Percentiles rank a stretch among this genome's conserved stretches.
These are phyloP conservation scores for Holtermannia corniformis DNA, from an alignment of 768 basidiomycete genomes.

Conservation along the genomic window DNA sequence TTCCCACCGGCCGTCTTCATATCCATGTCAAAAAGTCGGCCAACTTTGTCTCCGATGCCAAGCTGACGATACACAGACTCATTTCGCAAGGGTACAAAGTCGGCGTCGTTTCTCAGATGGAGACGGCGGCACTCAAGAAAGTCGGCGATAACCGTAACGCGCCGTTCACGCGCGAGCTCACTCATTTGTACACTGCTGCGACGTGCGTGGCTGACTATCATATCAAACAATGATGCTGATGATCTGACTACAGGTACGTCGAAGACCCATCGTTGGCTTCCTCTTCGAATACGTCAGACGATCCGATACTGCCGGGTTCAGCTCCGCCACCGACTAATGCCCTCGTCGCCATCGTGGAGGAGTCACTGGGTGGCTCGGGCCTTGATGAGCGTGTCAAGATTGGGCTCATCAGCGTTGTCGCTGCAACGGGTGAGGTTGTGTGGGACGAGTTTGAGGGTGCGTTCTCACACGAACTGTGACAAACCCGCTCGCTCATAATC, in stretches of 20 bases:
- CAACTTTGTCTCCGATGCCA: neutral
- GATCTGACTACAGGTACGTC: slow-evolving; percentile 54
- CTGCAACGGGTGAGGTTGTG: slow-evolving; percentile 82
- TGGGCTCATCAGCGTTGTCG: slow-evolving; percentile 67
- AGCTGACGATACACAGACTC: slow-evolving; percentile 19
- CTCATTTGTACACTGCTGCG: slow-evolving; percentile 71
- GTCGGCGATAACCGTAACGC: slow-evolving; percentile 39
- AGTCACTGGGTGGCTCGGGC: slow-evolving; percentile 44
- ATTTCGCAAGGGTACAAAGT: slow-evolving; percentile 41
- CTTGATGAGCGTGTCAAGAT: slow-evolving; percentile 49
- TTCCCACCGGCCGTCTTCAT: slow-evolving; percentile 38
- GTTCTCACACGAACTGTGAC: neutral
- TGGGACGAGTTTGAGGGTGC: slow-evolving; percentile 85
- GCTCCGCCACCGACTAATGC: slow-evolving; percentile 52
- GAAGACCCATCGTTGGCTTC: slow-evolving; percentile 47
- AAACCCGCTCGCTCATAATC: neutral
- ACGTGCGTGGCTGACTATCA: slow-evolving; percentile 54
- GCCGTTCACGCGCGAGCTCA: slow-evolving; percentile 47
- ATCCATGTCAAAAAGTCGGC: slow-evolving; percentile 42
- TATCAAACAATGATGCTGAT: neutral
- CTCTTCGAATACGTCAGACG: slow-evolving; percentile 38
- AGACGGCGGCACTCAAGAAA: slow-evolving; percentile 42
- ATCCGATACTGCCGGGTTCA: slow-evolving; percentile 38
- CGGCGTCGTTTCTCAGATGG: slow-evolving; percentile 41
- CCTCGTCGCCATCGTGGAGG: slow-evolving; percentile 66